A percentile compares a stretch with the other conserved stretches of the same genome.
These are phyloP conservation scores for Zasmidium cellare DNA, from an alignment of 2,329 filamentous ascomycete species.

Conservation along the genomic window DNA sequence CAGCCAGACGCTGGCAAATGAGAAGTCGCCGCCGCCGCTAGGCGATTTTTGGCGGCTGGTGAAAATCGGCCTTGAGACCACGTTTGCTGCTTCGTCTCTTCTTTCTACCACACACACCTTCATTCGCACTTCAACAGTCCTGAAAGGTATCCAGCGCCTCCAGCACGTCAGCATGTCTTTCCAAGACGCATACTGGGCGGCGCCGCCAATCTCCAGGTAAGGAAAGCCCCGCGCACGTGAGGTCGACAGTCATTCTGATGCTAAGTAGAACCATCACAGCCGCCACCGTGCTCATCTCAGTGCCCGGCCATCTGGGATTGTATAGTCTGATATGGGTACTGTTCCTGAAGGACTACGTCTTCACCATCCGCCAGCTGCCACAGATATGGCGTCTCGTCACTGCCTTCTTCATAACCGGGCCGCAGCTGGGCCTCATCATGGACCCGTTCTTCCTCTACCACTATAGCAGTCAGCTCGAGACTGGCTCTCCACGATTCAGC, in stretches of 20 bases:
- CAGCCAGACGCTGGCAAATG: not conserved
- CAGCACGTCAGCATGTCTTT: conserved; percentile 21
- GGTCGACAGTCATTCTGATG: conserved; percentile 42
- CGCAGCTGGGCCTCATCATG: conserved; percentile 60
- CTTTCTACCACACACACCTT: not conserved
- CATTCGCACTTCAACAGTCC: conserved; percentile 1
- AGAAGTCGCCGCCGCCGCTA: not conserved
- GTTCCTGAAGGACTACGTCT: conserved; percentile 50
- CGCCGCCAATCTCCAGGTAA: conserved; percentile 68
- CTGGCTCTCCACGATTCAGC: conserved; percentile 67
- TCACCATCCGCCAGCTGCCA: conserved; percentile 56
- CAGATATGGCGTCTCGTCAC: conserved; percentile 62
- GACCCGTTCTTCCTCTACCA: conserved; percentile 79
- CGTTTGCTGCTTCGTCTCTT: not conserved
- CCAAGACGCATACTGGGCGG: conserved; percentile 49
- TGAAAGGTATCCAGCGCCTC: not conserved
- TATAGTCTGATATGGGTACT: conserved; percentile 54
- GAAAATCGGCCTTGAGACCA: not conserved
- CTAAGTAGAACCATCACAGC: conserved; percentile 67
- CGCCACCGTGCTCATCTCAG: conserved; percentile 62
- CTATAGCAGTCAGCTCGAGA: conserved; percentile 75
- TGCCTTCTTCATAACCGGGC: conserved; percentile 60
- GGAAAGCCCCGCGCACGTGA: conserved; percentile 21
- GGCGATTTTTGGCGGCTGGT: not conserved
- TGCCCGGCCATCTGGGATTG: conserved; percentile 60